Evolutionary conservation across 768 basidiomycete genomes (phyloP).

Genomic region (Cyathus striatus): DNA sequence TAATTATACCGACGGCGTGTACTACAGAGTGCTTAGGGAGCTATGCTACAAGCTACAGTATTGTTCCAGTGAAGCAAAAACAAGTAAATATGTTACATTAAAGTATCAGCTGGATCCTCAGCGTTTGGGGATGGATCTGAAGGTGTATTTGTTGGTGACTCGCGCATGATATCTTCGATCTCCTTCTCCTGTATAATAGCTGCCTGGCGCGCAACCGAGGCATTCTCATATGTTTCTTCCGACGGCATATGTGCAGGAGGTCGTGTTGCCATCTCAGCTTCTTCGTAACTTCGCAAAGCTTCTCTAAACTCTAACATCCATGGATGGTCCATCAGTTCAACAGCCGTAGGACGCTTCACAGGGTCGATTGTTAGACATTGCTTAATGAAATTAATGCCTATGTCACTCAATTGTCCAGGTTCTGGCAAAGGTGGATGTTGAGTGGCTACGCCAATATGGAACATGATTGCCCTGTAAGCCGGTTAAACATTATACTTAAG

Average conservation of each 20-base stretch:
- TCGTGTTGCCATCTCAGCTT: slow-evolving; percentile 49
- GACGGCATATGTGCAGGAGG: slow-evolving; percentile 39
- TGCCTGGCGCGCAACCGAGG: slow-evolving; percentile 51
- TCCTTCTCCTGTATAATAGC: slow-evolving; percentile 56
- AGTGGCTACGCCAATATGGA: slow-evolving; percentile 95
- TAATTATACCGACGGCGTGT: not conserved
- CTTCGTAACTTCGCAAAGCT: slow-evolving; percentile 63
- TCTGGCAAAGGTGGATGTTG: slow-evolving; percentile 96
- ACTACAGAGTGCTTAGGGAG: too few relatives aligned
- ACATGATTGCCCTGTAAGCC: slow-evolving; percentile 92
- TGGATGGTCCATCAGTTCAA: slow-evolving; percentile 78
- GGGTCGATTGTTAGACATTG: slow-evolving; percentile 89
- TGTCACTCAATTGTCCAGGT: slow-evolving; percentile 77
- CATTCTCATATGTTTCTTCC: slow-evolving; percentile 45
- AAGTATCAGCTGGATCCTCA: not conserved
- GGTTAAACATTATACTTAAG: not conserved
- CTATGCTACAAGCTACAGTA: too few relatives aligned
- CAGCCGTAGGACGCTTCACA: slow-evolving; percentile 74
- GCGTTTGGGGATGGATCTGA: slow-evolving; percentile 16
- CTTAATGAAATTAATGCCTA: slow-evolving; percentile 92
- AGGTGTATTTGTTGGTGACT: slow-evolving; percentile 47
- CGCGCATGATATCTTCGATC: slow-evolving; percentile 46
- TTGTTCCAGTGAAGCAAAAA: too few relatives aligned
- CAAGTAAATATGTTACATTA: not conserved
- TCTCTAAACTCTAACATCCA: slow-evolving; percentile 88